Percentiles rank a stretch among this genome's conserved stretches.
phyloP scores from a whole-genome alignment of 1,284 basidiomycete genomes.

The Polyporus tsugae region DNA sequence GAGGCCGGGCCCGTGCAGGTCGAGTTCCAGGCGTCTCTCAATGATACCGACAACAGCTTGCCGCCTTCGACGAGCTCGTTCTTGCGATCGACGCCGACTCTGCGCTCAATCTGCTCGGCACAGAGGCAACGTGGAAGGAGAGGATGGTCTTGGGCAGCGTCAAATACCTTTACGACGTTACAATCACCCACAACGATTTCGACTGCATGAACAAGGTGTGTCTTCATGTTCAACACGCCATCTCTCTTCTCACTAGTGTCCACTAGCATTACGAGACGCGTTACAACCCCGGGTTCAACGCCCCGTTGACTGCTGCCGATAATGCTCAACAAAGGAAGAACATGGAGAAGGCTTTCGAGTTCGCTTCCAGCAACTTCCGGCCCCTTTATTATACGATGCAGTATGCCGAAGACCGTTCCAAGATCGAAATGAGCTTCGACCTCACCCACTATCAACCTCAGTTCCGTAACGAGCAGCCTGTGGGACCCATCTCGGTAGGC shows the following conservation, averaged over 20 bases:
- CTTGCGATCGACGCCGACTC: conserved; percentile 68
- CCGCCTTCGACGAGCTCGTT: conserved; percentile 70
- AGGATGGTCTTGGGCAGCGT: conserved; percentile 65
- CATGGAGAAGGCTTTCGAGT: conserved; percentile 50
- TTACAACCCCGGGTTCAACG: conserved; percentile 52
- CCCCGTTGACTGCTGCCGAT: conserved; percentile 43
- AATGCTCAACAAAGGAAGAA: conserved; percentile 47
- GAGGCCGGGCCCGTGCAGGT: conserved; percentile 37
- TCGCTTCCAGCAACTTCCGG: conserved; percentile 57
- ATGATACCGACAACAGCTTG: conserved; percentile 42
- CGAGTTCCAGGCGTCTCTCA: conserved; percentile 35
- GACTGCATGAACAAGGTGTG: conserved; percentile 62
- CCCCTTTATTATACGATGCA: conserved; percentile 67
- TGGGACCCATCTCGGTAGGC: conserved; percentile 35
- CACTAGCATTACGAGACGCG: conserved; percentile 55
- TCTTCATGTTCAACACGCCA: background rate
- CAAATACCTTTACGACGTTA: conserved; percentile 64
- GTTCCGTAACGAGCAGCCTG: conserved; percentile 43
- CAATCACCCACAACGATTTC: conserved; percentile 64
- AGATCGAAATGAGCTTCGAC: conserved; percentile 73
- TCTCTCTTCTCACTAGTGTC: background rate
- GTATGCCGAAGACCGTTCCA: conserved; percentile 59
- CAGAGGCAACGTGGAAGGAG: conserved; percentile 64
- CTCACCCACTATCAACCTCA: conserved; percentile 66
- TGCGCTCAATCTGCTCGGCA: conserved; percentile 61